Evolutionary conservation across 441 rosid species (phyloP).

Genomic region (Biscutella laevigata): DNA sequence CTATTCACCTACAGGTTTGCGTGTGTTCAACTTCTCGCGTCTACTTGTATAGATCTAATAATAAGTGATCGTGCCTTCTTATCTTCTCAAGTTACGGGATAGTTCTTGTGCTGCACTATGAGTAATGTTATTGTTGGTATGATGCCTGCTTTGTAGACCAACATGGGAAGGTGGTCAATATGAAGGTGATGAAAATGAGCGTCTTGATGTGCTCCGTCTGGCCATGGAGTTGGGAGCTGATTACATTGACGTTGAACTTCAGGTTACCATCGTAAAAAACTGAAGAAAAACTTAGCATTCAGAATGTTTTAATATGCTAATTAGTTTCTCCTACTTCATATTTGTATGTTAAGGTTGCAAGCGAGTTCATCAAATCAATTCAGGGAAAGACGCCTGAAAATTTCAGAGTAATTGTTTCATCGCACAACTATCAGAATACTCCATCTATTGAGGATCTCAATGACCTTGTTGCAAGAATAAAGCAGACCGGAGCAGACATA

Average conservation of each 20-base stretch:
- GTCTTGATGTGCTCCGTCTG: constrained; percentile 55
- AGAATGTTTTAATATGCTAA: constrained; percentile 4
- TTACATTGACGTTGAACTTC: constrained; percentile 84
- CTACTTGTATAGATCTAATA: background rate
- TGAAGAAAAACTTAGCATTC: background rate
- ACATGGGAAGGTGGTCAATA: constrained; percentile 93
- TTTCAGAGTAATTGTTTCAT: constrained; percentile 67
- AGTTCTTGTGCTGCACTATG: background rate
- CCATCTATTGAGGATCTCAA: constrained; percentile 75
- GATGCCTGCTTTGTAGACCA: constrained; percentile 38
- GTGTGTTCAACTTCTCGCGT: background rate
- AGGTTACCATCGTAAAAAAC: constrained; percentile 37
- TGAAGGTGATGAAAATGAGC: constrained; percentile 67
- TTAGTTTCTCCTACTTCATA: background rate
- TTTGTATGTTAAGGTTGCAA: constrained; percentile 53
- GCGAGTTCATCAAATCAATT: constrained; percentile 48
- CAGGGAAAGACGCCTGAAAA: constrained; percentile 56
- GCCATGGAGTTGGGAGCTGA: constrained; percentile 95
- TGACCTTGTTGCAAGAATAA: constrained; percentile 65
- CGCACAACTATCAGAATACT: constrained; percentile 74
- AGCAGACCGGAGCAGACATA: constrained; percentile 76
- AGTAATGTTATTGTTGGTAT: constrained; percentile 2
- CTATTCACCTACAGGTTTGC: constrained; percentile 83
- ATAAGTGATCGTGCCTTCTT: background rate
- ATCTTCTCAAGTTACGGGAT: background rate